Evolutionary conservation across 352 stramenopile species (phyloP).

Genomic region (Pythium plurisporium): DNA sequence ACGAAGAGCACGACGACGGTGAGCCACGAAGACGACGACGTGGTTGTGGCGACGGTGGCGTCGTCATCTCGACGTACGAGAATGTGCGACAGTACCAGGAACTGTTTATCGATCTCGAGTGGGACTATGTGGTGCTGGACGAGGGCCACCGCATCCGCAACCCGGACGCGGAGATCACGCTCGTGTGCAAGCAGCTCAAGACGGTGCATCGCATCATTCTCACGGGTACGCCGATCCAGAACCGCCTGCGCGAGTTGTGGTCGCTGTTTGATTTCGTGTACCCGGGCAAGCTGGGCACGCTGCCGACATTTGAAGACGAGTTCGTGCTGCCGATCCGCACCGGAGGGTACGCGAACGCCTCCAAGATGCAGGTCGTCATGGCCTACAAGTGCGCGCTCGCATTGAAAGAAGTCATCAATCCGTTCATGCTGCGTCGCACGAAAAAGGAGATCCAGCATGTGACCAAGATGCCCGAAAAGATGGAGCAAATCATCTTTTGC

Average conservation of each 20-base stretch:
- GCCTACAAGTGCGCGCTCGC: conserved; percentile 96
- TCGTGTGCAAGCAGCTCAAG: conserved; percentile 91
- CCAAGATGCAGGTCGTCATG: conserved; percentile 94
- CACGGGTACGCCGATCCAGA: conserved; percentile 91
- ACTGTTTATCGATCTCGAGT: conserved; percentile 89
- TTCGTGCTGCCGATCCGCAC: conserved; percentile 96
- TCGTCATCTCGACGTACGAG: conserved; percentile 97
- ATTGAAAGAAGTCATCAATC: conserved; percentile 95
- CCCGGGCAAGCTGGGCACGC: conserved; percentile 95
- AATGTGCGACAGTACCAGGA: conserved; percentile 90
- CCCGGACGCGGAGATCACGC: conserved; percentile 94
- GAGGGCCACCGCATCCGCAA: conserved; percentile 99
- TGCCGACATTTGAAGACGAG: conserved; percentile 96
- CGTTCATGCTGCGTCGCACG: conserved; percentile 93
- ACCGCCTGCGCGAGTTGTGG: conserved; percentile 97
- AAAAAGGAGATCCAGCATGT: conserved; percentile 95
- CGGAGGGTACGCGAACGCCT: conserved; percentile 91
- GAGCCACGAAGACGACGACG: conserved; percentile 7
- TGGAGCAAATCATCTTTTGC: conserved; percentile 98
- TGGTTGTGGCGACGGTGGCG: conserved; percentile 49
- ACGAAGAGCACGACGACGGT: conserved; percentile 18
- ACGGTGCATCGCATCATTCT: conserved; percentile 92
- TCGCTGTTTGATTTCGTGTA: conserved; percentile 99
- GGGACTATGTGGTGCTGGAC: conserved; percentile 98
- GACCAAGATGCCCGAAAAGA: conserved; percentile 94